Base-by-base conservation (phyloP, 2,329 filamentous ascomycete genomes). In the Stachybotrys chartarum region DNA sequence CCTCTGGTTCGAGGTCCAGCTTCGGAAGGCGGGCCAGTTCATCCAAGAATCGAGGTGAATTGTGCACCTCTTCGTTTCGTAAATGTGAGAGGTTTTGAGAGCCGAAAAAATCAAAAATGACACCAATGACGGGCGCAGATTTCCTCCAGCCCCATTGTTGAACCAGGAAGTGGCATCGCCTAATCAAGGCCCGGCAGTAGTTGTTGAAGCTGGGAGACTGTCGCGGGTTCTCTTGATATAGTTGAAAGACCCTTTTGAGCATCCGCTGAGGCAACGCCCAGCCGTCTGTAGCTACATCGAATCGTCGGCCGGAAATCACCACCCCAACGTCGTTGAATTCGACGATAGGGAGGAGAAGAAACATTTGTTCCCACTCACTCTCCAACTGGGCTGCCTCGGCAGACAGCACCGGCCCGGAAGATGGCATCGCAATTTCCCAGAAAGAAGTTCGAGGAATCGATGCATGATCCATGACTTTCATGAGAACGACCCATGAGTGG, bases 81-180 rank as follows among this genome's bases (percentile, higher is more conserved):
- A 88, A 65, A 65, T 88, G 81, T 3, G 78, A 77, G 11, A 88
- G 75, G 50, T 81, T 77, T 58, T 84, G 81, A 2, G 79, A 78
- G 10, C 83, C 84, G 60, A 87, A 88, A 63, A 87, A 87, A 66
- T 88, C 84, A 58, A 87, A 88, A 3, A 88, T 78, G 1, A 78
- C 73, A 1, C 84, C 82, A 35, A 87, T 72, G 14, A 87, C 75
- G 11, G 75, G 71, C 50, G 78, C 80, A 60, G 79, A 82, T 57
- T 74, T 81, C 44, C 74, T 74, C 85, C 85, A 88, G 5, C 82
- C 82, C 85, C 85, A 88, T 66, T 84, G 79, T 56, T 79, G 73
- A 50, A 86, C 80, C 10, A 87, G 75, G 63, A 81, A 80, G 63
- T 87, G 79, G 58, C 85, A 88, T 32, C 85, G 79, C 17, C 76